Base-by-base conservation (phyloP, 2,329 filamentous ascomycete species). In the Pochonia chlamydosporia region DNA sequence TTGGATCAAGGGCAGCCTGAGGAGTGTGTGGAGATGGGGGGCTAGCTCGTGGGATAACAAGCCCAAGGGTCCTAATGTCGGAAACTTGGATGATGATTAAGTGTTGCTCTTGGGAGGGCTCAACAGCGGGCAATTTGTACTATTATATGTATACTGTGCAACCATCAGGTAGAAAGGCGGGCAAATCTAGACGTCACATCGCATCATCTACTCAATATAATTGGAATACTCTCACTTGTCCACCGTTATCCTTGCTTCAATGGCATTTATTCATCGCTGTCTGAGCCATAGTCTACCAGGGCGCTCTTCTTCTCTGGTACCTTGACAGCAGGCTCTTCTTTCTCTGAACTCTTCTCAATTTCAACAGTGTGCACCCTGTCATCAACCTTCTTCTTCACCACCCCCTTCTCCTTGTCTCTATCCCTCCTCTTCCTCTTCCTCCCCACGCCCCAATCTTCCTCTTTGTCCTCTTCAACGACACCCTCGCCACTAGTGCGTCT, bases 1-100 rank as follows among this genome's bases (percentile, higher is more conserved):
- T 16, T 83, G 81, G 74, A 75, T 81, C 56, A 85, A 84, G 68
- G 77, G 80, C 25, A 73, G 72, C 49, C 48, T 84, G 42, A 70
- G 80, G 44, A 68, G 70, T 49, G 49, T 82, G 25, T 79, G 69
- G 56, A 70, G 70, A 23, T 82, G 78, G 75, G 70, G 72, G 3
- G 65, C 64, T 23, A 55, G 58, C n/a, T 63, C 66, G 28, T 69
- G 68, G 44, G 63, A 63, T 28, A 59, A 61, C 31, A 65, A 71
- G 56, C 70, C 70, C 45, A 66, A 63, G 52, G 64, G 60, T 16
- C 64, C 67, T 40, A 70, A 70, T 28, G 65, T 72, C 9, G 68
- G 70, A 25, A 62, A 67, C 49, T 48, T 70, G 46, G 63, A 71
- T 44, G 63, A 65, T 39, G 62, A 68, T 10, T 65, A 59, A 53